Base-by-base conservation (phyloP, 1,139 yeast species). In the Saccharomycopsis hybrid region DNA sequence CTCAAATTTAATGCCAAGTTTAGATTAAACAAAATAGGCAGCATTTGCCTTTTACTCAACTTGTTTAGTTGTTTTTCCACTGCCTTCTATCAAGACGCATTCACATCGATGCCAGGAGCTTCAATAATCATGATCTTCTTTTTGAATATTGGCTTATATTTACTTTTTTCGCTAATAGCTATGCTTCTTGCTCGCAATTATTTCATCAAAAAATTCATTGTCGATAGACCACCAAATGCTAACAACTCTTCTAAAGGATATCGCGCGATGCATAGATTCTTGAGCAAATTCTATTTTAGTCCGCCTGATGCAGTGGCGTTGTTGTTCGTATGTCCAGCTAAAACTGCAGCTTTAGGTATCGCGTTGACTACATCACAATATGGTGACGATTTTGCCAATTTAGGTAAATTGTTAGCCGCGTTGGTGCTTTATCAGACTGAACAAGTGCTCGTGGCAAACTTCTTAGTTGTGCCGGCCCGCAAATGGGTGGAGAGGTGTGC, bases 301-400 rank as follows among this genome's bases (percentile, higher is more conserved):
- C 76, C 82, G 57, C 66, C 69, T 50, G 96, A 88, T 60, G 79
- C 96, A 0, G 86, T 86, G 33, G 76, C 92, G 3, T 74, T 88
- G 45, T 76, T 88, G 82, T 74, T 87, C 52, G 87, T 96, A 65
- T 96, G 95, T 4, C 94, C 95, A 1, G 95, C 96, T 3, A 88
- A 88, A 63, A 87, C 96, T 0, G 96, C 95, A 0, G 96, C 96
- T 0, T 70, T 88, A 48, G 96, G 96, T 43, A 95, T 88, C 1
- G 85, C 95, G 1, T 71, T 88, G 51, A 72, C 85, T 7, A 72
- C 88, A 1, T 78, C 96, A 0, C 96, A 88, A 64, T 88, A 86
- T 62, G 94, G 95, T 5, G 66, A 78, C 3, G 60, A 73, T 46
- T 77, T 77, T 56, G 73, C 74, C 4, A 70, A 78, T 56, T 69